These are phyloP conservation scores for Gardenia jasminoides DNA, from an alignment of 257 asterid species.

Conservation along the genomic window DNA sequence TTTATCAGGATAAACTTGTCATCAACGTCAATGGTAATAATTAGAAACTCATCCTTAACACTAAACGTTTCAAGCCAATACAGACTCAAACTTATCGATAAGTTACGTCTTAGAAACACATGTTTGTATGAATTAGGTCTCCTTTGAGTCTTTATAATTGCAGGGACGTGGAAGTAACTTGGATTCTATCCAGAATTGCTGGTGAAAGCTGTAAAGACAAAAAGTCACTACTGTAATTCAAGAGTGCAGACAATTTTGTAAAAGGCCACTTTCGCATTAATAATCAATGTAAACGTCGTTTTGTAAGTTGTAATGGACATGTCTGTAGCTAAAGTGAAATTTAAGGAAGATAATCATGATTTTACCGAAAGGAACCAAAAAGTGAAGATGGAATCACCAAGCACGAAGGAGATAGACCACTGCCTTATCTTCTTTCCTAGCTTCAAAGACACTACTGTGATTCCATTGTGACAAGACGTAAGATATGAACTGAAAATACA, in stretches of 20 bases:
- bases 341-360: neutral
- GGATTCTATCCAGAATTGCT: neutral
- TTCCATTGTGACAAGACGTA: slow-evolving; percentile 2
- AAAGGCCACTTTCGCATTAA: neutral
- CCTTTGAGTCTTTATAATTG: neutral
- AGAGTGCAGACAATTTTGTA: neutral
- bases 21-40: neutral
- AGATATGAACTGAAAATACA: neutral
- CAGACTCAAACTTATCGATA: neutral
- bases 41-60: neutral
- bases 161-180: neutral
- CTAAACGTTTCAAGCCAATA: neutral
- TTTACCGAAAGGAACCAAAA: neutral
- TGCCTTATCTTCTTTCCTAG: slow-evolving; percentile 6
- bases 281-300: neutral
- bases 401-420: slow-evolving; percentile 1
- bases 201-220: neutral
- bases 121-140: neutral
- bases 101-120: no score
- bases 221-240: neutral
- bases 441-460: neutral
- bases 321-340: neutral
- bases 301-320: neutral
- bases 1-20: neutral
- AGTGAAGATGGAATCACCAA: slow-evolving; percentile 10